phyloP scores from a whole-genome alignment of 495 filamentous ascomycete species.

The Tuber indicum region DNA sequence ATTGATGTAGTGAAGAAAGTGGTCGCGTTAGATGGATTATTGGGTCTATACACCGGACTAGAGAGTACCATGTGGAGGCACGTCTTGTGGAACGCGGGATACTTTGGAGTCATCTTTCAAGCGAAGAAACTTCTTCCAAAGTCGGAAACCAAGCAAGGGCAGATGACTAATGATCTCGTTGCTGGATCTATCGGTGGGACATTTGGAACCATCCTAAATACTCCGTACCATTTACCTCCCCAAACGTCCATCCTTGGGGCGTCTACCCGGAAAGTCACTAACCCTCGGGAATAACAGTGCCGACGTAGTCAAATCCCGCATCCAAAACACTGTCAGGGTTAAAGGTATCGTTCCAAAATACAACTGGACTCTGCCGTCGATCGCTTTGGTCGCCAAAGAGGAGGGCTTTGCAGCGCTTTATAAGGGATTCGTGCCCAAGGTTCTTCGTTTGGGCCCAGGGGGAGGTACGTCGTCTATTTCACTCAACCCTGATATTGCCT shows the following conservation, averaged over 20 bases:
- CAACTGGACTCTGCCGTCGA: slow-evolving; percentile 90
- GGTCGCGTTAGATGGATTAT: slow-evolving; percentile 69
- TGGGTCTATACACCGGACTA: slow-evolving; percentile 92
- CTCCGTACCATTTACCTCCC: slow-evolving; percentile 50
- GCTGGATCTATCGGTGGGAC: slow-evolving; percentile 84
- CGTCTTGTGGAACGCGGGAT: slow-evolving; percentile 93
- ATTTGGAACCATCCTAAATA: slow-evolving; percentile 88
- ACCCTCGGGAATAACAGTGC: slow-evolving; percentile 45
- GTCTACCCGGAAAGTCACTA: slow-evolving; percentile 3
- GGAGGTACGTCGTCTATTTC: slow-evolving; percentile 48
- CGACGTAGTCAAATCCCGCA: slow-evolving; percentile 96
- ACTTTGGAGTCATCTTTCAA: slow-evolving; percentile 98
- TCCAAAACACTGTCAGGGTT: slow-evolving; percentile 84
- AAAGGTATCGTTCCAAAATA: slow-evolving; percentile 79
- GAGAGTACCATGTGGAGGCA: slow-evolving; percentile 97
- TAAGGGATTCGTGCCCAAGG: slow-evolving; percentile 97
- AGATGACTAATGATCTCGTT: slow-evolving; percentile 79
- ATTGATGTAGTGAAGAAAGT: slow-evolving; percentile 86
- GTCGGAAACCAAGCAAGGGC: slow-evolving; percentile 66
- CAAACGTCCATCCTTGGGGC: background rate
- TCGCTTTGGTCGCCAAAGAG: slow-evolving; percentile 80
- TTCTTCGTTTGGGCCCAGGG: slow-evolving; percentile 77
- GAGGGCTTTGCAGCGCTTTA: slow-evolving; percentile 90
- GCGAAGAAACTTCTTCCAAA: slow-evolving; percentile 75
- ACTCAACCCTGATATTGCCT: background rate